phyloP scores from a whole-genome alignment of 2,329 filamentous ascomycete species.

The Pestalotiopsis sp. region DNA sequence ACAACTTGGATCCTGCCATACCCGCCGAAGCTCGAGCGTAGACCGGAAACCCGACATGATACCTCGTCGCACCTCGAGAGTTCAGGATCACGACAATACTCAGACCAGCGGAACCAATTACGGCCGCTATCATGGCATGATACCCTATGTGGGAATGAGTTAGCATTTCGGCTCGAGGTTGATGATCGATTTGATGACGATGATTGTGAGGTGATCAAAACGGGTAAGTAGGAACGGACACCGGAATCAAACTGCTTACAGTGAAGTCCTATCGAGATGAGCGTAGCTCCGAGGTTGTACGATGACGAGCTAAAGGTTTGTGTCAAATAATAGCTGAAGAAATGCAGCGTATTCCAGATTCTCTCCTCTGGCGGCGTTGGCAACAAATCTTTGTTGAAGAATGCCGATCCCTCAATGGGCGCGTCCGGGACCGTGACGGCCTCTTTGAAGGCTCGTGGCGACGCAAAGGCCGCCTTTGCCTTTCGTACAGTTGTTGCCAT shows the following conservation, averaged over 20 bases:
- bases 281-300: slow-evolving; percentile 34
- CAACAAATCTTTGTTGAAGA: slow-evolving; percentile 29
- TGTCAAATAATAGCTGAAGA: slow-evolving; percentile 36
- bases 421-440: slow-evolving; percentile 18
- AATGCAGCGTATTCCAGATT: slow-evolving; percentile 29
- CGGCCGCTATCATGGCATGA: slow-evolving; percentile 34
- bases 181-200: slow-evolving; percentile 14
- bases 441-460: slow-evolving; percentile 17
- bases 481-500: slow-evolving; percentile 8
- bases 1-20: slow-evolving; percentile 40
- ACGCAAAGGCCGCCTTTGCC: slow-evolving; percentile 18
- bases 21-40: slow-evolving; percentile 35
- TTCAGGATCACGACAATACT: slow-evolving; percentile 36
- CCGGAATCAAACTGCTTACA: background rate
- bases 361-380: slow-evolving; percentile 23
- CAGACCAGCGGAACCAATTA: slow-evolving; percentile 33
- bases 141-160: slow-evolving; percentile 18
- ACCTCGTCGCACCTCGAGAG: slow-evolving; percentile 34
- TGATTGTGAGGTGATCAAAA: background rate
- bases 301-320: slow-evolving; percentile 36
- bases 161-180: slow-evolving; percentile 1
- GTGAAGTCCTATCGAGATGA: slow-evolving; percentile 34
- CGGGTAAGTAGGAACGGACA: background rate
- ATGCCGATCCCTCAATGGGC: slow-evolving; percentile 17
- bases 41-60: slow-evolving; percentile 40